Evolutionary conservation across 208 protist species (phyloP).

Genomic region (Phytomonas sp.): DNA sequence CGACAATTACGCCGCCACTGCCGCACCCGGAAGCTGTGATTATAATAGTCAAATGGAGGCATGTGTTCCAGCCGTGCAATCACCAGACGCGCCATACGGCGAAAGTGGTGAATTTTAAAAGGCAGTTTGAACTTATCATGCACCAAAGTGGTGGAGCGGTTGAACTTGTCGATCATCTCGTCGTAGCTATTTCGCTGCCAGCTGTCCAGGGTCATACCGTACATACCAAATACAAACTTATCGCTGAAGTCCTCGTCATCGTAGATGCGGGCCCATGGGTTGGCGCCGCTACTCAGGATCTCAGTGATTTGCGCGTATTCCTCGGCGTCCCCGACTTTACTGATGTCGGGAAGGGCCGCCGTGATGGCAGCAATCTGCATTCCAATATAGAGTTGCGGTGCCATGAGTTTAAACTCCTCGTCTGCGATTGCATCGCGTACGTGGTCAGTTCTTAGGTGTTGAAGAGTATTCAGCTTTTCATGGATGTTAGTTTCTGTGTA

Average conservation of each 20-base stretch:
- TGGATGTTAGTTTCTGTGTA: conserved; percentile 67
- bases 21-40: conserved; percentile 22
- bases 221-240: conserved; percentile 85
- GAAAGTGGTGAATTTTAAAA: conserved; percentile 70
- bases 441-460: conserved; percentile 33
- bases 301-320: conserved; percentile 29
- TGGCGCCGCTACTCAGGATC: conserved; percentile 40
- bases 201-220: conserved; percentile 82
- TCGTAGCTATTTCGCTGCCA: conserved; percentile 82
- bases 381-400: conserved; percentile 75
- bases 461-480: conserved; percentile 57
- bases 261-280: conserved; percentile 75
- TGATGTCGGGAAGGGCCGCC: conserved; percentile 51
- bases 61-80: conserved; percentile 73
- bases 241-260: conserved; percentile 90
- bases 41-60: conserved; percentile 61
- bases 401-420: conserved; percentile 77
- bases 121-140: conserved; percentile 47
- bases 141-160: conserved; percentile 47
- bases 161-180: conserved; percentile 75
- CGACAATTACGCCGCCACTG: conserved; percentile 33
- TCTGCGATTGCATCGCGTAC: conserved; percentile 57
- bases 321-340: conserved; percentile 22
- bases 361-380: conserved; percentile 81
- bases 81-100: conserved; percentile 74